Evolutionary conservation across 2,329 filamentous ascomycete genomes (phyloP).

Genomic region (Grosmannia penicillata): DNA sequence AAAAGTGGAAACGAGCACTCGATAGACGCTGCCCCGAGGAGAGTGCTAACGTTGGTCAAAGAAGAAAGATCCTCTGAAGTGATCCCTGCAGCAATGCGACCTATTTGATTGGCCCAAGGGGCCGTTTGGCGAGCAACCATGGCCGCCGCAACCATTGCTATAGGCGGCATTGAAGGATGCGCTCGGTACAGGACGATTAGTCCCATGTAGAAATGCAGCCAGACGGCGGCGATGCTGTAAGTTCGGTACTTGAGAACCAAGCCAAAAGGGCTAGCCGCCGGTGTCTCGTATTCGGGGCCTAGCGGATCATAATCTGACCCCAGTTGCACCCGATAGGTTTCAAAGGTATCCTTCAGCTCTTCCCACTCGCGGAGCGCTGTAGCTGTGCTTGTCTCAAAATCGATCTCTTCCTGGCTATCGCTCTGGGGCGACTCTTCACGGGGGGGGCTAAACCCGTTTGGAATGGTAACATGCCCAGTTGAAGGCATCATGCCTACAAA

Average conservation of each 20-base stretch:
- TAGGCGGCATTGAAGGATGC: conserved; percentile 82
- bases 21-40: conserved; percentile 66
- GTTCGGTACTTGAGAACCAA: conserved; percentile 68
- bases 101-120: conserved; percentile 57
- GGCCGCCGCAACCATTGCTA: conserved; percentile 74
- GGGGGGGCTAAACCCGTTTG: conserved; percentile 39
- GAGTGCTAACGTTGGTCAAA: conserved; percentile 52
- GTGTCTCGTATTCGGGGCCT: conserved; percentile 46
- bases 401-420: conserved; percentile 33
- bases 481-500: conserved; percentile 43
- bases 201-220: conserved; percentile 77
- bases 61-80: conserved; percentile 38
- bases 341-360: conserved; percentile 56
- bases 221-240: conserved; percentile 75
- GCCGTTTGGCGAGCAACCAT: conserved; percentile 61
- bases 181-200: conserved; percentile 68
- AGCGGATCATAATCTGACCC: conserved; percentile 66
- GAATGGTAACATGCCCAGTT: conserved; percentile 31
- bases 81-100: conserved; percentile 64
- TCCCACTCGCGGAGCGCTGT: conserved; percentile 69
- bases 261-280: conserved; percentile 65
- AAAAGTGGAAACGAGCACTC: conserved; percentile 75
- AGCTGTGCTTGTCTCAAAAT: conserved; percentile 50
- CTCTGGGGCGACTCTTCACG: conserved; percentile 24
- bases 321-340: conserved; percentile 48